phyloP scores from a whole-genome alignment of 345 rosid genomes.

The Physaria fendleri region DNA sequence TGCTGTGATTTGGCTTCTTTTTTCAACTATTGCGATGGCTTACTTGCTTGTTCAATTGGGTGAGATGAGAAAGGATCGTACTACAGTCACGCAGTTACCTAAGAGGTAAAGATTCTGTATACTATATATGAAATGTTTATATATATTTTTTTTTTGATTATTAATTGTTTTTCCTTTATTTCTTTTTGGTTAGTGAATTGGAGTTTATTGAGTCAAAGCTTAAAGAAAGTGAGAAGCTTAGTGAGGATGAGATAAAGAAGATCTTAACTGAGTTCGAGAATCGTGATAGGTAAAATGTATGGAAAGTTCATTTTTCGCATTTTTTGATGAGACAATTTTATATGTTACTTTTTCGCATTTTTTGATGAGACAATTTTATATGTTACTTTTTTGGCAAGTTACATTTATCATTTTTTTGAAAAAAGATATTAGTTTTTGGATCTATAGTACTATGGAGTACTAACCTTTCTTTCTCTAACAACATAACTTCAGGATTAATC shows the following conservation, averaged over 20 bases:
- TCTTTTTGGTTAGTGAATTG: constrained; percentile 40
- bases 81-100: neutral
- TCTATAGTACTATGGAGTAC: too few species aligned
- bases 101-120: constrained; percentile 33
- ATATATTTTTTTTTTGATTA: neutral
- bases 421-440: too few species aligned
- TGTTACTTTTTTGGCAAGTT: too few species aligned
- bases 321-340: too few species aligned
- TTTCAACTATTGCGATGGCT: constrained; percentile 48
- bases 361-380: too few species aligned
- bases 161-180: neutral
- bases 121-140: neutral
- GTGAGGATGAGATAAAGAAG: constrained; percentile 50
- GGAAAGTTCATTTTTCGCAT: constrained; percentile 56
- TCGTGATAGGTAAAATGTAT: constrained; percentile 29
- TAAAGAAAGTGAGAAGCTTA: constrained; percentile 63
- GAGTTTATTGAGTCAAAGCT: constrained; percentile 71
- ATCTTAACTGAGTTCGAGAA: constrained; percentile 55
- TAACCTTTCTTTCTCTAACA: too few species aligned
- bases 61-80: neutral
- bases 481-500: neutral
- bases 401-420: too few species aligned
- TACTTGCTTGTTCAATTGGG: constrained; percentile 45
- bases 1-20: constrained; percentile 45
- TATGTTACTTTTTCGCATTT: too few species aligned